A percentile compares a stretch with the other conserved stretches of the same genome.
Conservation (phyloP, 495 filamentous ascomycete genomes). For the Opeltia flavorubescens region DNA sequence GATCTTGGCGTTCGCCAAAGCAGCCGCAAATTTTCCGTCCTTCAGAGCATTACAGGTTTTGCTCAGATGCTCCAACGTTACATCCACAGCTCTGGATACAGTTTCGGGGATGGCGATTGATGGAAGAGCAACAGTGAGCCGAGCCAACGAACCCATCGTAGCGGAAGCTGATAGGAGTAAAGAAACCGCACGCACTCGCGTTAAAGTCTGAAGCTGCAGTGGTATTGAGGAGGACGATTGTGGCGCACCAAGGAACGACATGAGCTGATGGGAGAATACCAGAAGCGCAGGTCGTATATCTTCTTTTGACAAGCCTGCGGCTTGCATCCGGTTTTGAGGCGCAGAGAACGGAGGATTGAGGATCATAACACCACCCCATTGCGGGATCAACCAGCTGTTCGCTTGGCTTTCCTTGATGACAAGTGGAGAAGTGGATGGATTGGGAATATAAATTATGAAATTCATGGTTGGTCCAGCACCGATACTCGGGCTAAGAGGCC, state of each 20-base stretch:
- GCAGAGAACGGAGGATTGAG: conserved; percentile 43
- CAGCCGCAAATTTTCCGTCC: conserved; percentile 48
- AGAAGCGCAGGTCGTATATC: conserved; percentile 65
- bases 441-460: conserved; percentile 77
- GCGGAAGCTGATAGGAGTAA: conserved; percentile 82
- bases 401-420: conserved; percentile 56
- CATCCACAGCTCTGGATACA: conserved; percentile 72
- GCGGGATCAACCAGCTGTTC: conserved; percentile 85
- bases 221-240: conserved; percentile 65
- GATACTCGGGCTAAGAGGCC: conserved; percentile 90
- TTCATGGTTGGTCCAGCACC: conserved; percentile 87
- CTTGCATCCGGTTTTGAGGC: conserved; percentile 17
- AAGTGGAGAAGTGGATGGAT: conserved; percentile 43
- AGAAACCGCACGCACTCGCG: conserved; percentile 71
- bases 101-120: conserved; percentile 80
- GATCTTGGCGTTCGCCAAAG: conserved; percentile 62
- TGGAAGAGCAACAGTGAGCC: conserved; percentile 68
- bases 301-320: conserved; percentile 33
- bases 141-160: conserved; percentile 82
- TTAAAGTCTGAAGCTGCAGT: conserved; percentile 69
- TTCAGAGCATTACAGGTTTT: conserved; percentile 61
- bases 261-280: conserved; percentile 82
- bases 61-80: conserved; percentile 61
- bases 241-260: conserved; percentile 79
- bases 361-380: conserved; percentile 90